Evolutionary conservation across 352 stramenopile genomes (phyloP), one percentile per base, ranked within the genome.

Genomic region (Phytophthora pinifolia): DNA sequence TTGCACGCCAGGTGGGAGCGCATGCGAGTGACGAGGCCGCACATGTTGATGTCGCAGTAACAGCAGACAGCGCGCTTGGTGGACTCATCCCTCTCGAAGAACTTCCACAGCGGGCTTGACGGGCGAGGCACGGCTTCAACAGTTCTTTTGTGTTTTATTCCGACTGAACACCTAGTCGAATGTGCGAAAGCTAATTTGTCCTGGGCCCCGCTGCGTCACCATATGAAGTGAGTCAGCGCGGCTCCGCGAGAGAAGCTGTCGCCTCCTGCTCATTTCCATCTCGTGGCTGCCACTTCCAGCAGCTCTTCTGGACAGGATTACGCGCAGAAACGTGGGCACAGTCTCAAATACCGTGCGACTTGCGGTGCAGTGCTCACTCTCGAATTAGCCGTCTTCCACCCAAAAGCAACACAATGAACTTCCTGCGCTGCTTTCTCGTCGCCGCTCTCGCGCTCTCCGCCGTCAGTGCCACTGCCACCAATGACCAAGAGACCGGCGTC

Each of bases 1-100:
- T 80, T 83, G 59, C 67, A 75, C 47, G 72, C 72, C 53, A 92
- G 51, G 54, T 88, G 81, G 41, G 57, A 36, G 31, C 79, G 74
- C 81, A 92, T 92, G 36, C 81, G 78, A 10, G 60, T 74, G 41
- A 89, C 65, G 5, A 92, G 67, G 0, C 76, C 76, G 51, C 72
- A 79, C 78, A 92, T 89, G 56, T 89, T 86, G 73, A 81, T 62
- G 47, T 74, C 70, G 70, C 78, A 92, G 72, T 86, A 89, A 53
- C 86, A 86, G 68, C 79, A 92, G 18, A 82, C 74, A 29, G 79
- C 76, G 57, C 81, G 76, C 63, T 86, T 86, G 64, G 67, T 71
- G 46, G 70, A 56, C 14, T 59, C 69, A 62, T 84, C 78, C 49
- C 70, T 74, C 22, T 54, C 65, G 60, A 91, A 91, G 62, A 88